Conservation (phyloP, 306 rosid species). For the Lathyrus oleraceus region DNA sequence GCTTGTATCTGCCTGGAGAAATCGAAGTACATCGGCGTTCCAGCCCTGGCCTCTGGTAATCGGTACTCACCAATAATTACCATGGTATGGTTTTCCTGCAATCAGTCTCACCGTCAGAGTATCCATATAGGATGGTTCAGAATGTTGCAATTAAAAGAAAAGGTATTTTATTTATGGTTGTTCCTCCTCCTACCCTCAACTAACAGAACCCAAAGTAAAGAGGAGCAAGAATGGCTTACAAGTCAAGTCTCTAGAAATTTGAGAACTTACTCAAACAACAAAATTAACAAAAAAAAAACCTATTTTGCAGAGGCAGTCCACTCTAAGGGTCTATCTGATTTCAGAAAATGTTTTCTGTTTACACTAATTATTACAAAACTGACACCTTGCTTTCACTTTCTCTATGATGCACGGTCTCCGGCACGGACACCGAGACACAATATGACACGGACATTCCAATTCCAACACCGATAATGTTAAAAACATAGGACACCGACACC, state of each 20-base stretch:
- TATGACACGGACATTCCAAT: no score
- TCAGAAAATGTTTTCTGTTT: neutral
- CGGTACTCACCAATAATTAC: slow-evolving; percentile 81
- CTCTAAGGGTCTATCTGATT: slow-evolving; percentile 5
- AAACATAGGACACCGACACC: no score
- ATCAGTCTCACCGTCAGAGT: slow-evolving; percentile 30
- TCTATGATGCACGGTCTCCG: no score
- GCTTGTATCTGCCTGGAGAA: slow-evolving; percentile 69
- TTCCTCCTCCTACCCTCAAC: slow-evolving; percentile 13
- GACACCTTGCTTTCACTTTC: neutral
- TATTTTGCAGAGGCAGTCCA: neutral
- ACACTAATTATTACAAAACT: neutral
- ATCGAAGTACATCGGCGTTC: slow-evolving; percentile 94
- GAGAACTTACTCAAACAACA: neutral
- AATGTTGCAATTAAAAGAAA: slow-evolving; percentile 2
- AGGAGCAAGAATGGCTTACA: slow-evolving; percentile 2
- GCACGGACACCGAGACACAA: no score
- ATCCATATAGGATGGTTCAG: neutral
- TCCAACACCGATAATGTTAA: no score
- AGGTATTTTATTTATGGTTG: neutral
- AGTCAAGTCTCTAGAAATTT: neutral
- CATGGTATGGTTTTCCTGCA: slow-evolving; percentile 69
- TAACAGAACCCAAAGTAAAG: neutral
- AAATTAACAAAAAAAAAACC: neutral
- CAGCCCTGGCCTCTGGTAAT: slow-evolving; percentile 84